Percentiles rank a stretch among this genome's conserved stretches.
phyloP scores from a whole-genome alignment of 345 rosid species.

The Mallotus nudiflorus region DNA sequence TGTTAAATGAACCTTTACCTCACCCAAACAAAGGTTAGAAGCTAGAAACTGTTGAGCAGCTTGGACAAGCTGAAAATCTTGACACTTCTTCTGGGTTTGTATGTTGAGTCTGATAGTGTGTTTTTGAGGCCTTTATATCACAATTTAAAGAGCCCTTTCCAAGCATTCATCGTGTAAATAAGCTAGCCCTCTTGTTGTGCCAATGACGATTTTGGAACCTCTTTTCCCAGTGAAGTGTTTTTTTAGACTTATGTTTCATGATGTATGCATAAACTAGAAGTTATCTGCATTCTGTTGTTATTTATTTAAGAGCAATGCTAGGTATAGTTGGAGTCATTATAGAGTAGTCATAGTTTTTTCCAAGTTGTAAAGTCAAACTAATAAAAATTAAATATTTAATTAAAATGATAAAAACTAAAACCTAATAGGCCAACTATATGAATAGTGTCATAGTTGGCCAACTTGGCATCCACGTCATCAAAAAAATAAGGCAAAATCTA shows the following conservation, averaged over 20 bases:
- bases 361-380: no score
- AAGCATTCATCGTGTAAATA: slow-evolving; percentile 21
- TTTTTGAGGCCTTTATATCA: slow-evolving; percentile 15
- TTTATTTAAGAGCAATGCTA: no score
- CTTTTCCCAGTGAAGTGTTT: neutral
- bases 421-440: no score
- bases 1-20: no score
- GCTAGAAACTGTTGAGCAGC: slow-evolving; percentile 2
- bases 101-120: slow-evolving; percentile 2
- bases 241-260: slow-evolving; percentile 14
- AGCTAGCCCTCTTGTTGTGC: slow-evolving; percentile 16
- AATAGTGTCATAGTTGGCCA: no score
- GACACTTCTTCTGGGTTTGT: neutral
- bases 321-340: no score
- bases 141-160: slow-evolving; percentile 18
- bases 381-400: no score
- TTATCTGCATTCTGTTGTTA: neutral
- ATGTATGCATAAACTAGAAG: slow-evolving; percentile 19
- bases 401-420: no score
- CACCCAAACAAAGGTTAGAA: no score
- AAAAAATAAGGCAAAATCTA: no score
- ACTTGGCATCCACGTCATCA: no score
- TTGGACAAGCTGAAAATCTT: slow-evolving; percentile 11
- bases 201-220: slow-evolving; percentile 11
- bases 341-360: no score